A percentile compares a stretch with the other conserved stretches of the same genome.
These are phyloP conservation scores for Cutaneotrichosporon cutaneum DNA, from an alignment of 1,284 basidiomycete genomes.

Conservation along the genomic window DNA sequence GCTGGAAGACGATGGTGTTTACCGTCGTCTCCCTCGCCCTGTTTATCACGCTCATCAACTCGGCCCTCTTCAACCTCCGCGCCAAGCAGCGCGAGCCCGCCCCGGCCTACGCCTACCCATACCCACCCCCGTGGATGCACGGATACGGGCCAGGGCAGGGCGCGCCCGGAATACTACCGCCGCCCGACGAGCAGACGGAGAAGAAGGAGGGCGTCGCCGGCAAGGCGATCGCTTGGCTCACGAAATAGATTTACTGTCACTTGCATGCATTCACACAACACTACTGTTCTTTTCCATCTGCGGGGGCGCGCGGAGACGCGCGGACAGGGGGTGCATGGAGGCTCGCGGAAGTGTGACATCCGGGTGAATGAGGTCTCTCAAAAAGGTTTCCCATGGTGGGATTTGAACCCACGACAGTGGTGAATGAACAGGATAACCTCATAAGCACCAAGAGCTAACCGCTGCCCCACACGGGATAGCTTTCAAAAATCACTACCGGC, in stretches of 20 bases:
- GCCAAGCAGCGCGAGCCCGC: conserved; percentile 42
- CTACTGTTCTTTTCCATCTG: not conserved
- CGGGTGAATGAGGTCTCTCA: not conserved
- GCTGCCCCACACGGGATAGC: conserved; percentile 3
- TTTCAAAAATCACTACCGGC: not conserved
- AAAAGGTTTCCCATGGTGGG: conserved; percentile 8
- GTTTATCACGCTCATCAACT: conserved; percentile 77
- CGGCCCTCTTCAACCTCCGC: conserved; percentile 61
- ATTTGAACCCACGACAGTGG: conserved; percentile 10
- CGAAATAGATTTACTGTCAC: conserved; percentile 4
- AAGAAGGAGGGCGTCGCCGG: not conserved
- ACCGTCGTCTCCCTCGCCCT: conserved; percentile 74
- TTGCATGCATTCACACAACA: conserved; percentile 2
- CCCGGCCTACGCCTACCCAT: conserved; percentile 15
- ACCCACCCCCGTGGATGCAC: conserved; percentile 10
- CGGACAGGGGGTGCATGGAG: not conserved
- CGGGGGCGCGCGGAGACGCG: not conserved
- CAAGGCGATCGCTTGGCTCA: conserved; percentile 20
- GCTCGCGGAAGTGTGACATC: not conserved
- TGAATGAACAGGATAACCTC: conserved; percentile 8
- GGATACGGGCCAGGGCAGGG: not conserved
- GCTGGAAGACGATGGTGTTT: conserved; percentile 94
- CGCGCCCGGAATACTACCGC: not conserved
- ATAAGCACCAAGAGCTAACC: conserved; percentile 10
- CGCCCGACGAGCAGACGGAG: not conserved